Base-by-base conservation (phyloP, 2,329 filamentous ascomycete genomes). In the Aureobasidium sp. region DNA sequence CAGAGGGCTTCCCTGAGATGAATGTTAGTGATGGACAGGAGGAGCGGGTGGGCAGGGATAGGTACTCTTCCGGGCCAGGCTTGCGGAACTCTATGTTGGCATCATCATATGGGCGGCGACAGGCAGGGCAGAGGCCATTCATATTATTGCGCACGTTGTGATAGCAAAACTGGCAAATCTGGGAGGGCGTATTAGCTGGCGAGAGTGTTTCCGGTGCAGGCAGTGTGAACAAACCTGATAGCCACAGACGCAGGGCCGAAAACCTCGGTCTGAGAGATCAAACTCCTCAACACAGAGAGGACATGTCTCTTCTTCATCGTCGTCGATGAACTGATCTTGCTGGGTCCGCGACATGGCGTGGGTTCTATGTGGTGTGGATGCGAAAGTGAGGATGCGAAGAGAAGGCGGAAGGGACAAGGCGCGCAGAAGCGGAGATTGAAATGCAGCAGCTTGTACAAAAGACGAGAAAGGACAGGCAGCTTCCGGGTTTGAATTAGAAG, bases 111-210 rank as follows among this genome's bases (percentile, higher is more conserved):
- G 91, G 88, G 73, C 94, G 84, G 76, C 94, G 86, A 74, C 94
- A 99, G 67, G 96, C 96, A n/a, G 94, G 94, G 75, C 94, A 99
- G 62, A 97, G 83, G 39, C 93, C 92, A 73, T 97, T 97, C 83
- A 96, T 91, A 70, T 97, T 97, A 69, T 89, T 96, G 78, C 95
- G 96, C 74, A 99, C 95, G 74, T 97, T 99, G 78, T 99, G 97
- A 80, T 93, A 99, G 78, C 94, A 99, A 77, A 99, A 99, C 80
- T 99, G 95, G 77, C 94, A 99, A 74, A 99, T 93, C 92, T 97
- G 70, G 41, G 45, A 3, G 25, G 30, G 30, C 16, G 5, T 6
- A 27, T 52, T 36, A 58, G 50, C 52, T 32, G 45, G n/a, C 44
- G 16, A 41, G 13, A 15, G 7, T 25, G 34, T 16, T 6, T 11